A percentile compares a stretch with the other conserved stretches of the same genome.
Evolutionary conservation across 495 filamentous ascomycete genomes (phyloP).

Genomic region (Bryoglossum gracile): DNA sequence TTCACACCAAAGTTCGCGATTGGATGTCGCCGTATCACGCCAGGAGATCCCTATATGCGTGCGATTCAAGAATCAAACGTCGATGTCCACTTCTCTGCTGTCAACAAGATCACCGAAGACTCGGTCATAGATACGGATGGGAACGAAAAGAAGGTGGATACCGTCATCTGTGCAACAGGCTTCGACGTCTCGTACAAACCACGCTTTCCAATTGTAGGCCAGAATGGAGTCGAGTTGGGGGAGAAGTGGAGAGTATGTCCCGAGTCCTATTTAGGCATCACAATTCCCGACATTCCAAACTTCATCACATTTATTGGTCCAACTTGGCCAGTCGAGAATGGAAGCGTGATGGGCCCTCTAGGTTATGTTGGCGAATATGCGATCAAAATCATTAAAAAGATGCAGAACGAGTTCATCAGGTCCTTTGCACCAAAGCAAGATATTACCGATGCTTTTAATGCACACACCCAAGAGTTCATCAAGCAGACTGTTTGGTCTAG

Average conservation of each 20-base stretch:
- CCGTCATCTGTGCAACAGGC: slow-evolving; percentile 61
- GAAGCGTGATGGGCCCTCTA: slow-evolving; percentile 15
- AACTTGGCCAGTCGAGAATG: slow-evolving; percentile 17
- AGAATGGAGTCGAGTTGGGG: slow-evolving; percentile 43
- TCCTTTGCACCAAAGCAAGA: slow-evolving; percentile 46
- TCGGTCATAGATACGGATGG: slow-evolving; percentile 52
- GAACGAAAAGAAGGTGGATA: slow-evolving; percentile 43
- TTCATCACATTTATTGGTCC: slow-evolving; percentile 27
- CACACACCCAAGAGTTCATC: slow-evolving; percentile 57
- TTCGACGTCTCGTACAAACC: slow-evolving; percentile 52
- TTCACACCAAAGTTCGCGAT: slow-evolving; percentile 49
- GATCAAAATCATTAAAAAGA: slow-evolving; percentile 49
- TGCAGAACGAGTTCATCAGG: slow-evolving; percentile 53
- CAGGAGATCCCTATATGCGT: slow-evolving; percentile 50
- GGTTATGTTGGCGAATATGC: slow-evolving; percentile 10
- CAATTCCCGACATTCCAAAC: slow-evolving; percentile 58
- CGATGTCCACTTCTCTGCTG: slow-evolving; percentile 48
- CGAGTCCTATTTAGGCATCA: slow-evolving; percentile 57
- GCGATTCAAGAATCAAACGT: slow-evolving; percentile 57
- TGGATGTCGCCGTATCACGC: slow-evolving; percentile 61
- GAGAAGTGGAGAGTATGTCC: slow-evolving; percentile 48
- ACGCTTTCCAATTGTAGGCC: slow-evolving; percentile 48
- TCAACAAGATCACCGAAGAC: slow-evolving; percentile 50
- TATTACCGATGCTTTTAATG: slow-evolving; percentile 52
- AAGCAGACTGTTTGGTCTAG: slow-evolving; percentile 49